A percentile compares a stretch with the other conserved stretches of the same genome.
These are phyloP conservation scores for Halenospora varia DNA, from an alignment of 495 filamentous ascomycete species.

Conservation along the genomic window DNA sequence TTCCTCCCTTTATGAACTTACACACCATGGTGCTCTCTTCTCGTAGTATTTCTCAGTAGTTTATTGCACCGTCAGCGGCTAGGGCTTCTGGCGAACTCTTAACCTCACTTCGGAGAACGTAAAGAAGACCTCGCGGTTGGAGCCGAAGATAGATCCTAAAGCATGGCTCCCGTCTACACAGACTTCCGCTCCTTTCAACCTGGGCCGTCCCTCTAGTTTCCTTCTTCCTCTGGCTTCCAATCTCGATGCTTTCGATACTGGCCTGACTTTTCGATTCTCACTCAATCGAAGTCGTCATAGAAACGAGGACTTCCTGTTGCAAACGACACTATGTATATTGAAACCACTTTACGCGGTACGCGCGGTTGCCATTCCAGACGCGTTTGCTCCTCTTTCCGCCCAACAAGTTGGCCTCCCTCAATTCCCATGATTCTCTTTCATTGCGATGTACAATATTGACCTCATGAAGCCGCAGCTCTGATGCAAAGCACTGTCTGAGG, in stretches of 20 bases:
- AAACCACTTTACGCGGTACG: neutral
- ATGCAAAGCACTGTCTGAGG: neutral
- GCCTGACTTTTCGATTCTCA: too few relatives aligned
- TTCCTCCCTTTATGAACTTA: too few relatives aligned
- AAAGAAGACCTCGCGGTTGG: too few relatives aligned
- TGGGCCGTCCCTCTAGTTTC: neutral
- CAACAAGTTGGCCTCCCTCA: neutral
- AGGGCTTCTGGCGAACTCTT: too few relatives aligned
- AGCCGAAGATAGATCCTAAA: too few relatives aligned
- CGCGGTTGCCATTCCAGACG: neutral
- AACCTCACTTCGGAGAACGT: too few relatives aligned
- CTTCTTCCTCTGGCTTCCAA: neutral
- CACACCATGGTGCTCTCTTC: too few relatives aligned
- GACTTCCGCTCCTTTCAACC: neutral
- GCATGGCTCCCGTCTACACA: neutral
- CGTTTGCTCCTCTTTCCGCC: neutral
- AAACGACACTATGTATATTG: neutral
- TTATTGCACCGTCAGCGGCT: too few relatives aligned
- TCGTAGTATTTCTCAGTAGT: too few relatives aligned
- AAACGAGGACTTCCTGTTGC: neutral
- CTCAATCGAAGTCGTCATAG: neutral
- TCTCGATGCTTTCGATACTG: neutral
- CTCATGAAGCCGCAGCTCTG: neutral
- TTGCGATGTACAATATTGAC: neutral
- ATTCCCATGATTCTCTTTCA: neutral